Percentiles rank a stretch among this genome's conserved stretches.
Conservation (phyloP, 176 grass and related monocot genomes). For the Saccharum officinarum region DNA sequence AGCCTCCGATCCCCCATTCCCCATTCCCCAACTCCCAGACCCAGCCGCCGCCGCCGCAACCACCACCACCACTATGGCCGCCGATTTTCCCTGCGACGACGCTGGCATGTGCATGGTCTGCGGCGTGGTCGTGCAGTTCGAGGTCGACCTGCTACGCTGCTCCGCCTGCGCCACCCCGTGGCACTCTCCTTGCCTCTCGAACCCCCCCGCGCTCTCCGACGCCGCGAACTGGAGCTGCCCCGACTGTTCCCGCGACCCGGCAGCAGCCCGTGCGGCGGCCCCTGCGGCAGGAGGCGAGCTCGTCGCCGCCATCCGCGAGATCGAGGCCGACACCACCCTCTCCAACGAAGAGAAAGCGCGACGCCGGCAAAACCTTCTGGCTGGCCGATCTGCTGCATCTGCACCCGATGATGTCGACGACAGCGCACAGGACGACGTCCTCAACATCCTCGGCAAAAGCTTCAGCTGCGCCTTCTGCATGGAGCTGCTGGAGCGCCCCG, state of each 20-base stretch:
- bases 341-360: conserved; percentile 72
- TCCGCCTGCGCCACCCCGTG: conserved; percentile 75
- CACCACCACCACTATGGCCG: conserved; percentile 15
- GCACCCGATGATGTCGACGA: neutral
- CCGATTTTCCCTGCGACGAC: conserved; percentile 68
- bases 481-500: conserved; percentile 76
- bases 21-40: neutral
- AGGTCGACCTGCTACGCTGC: conserved; percentile 59
- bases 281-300: conserved; percentile 26
- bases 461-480: conserved; percentile 84
- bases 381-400: conserved; percentile 11
- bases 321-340: conserved; percentile 11
- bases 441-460: conserved; percentile 37
- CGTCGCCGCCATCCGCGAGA: too few relatives aligned
- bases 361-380: conserved; percentile 65
- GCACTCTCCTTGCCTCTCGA: conserved; percentile 79
- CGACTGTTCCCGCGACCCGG: conserved; percentile 46
- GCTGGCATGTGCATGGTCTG: conserved; percentile 84
- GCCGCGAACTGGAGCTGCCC: conserved; percentile 69
- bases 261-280: neutral
- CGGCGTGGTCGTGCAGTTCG: conserved; percentile 23
- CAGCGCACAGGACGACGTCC: conserved; percentile 3
- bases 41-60: conserved; percentile 10
- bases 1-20: neutral
- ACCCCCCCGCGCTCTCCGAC: conserved; percentile 48